Percentiles rank a stretch among this genome's conserved stretches.
Conservation (phyloP, 2,329 filamentous ascomycete genomes). For the Didymella arachidicola region DNA sequence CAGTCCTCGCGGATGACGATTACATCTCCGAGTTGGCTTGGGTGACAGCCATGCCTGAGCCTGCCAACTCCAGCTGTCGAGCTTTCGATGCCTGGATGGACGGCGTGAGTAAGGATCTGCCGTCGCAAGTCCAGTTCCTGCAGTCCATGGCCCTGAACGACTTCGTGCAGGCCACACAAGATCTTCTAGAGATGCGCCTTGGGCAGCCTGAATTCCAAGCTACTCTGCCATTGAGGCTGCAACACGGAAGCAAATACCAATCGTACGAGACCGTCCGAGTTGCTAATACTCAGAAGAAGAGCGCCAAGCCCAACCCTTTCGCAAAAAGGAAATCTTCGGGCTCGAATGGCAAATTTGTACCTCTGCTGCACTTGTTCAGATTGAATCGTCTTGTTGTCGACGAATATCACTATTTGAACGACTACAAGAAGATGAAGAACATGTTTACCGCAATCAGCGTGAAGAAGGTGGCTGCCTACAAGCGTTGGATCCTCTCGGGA, state of each 20-base stretch:
- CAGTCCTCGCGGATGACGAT: conserved; percentile 54
- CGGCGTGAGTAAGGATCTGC: conserved; percentile 54
- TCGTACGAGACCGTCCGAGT: conserved; percentile 25
- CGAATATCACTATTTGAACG: conserved; percentile 67
- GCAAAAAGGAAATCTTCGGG: conserved; percentile 7
- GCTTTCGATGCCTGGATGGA: conserved; percentile 64
- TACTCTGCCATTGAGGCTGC: conserved; percentile 50
- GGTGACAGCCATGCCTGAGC: conserved; percentile 58
- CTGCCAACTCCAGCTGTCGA: conserved; percentile 51
- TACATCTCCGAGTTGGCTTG: conserved; percentile 62
- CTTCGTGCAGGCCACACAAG: conserved; percentile 39
- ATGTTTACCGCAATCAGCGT: conserved; percentile 48
- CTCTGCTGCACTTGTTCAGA: conserved; percentile 65
- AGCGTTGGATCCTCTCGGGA: conserved; percentile 69
- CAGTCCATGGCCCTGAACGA: conserved; percentile 37
- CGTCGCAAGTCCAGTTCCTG: conserved; percentile 52
- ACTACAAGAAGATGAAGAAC: conserved; percentile 43
- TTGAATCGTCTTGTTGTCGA: conserved; percentile 70
- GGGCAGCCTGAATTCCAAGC: conserved; percentile 48
- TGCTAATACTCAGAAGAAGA: conserved; percentile 3
- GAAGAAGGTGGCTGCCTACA: conserved; percentile 57
- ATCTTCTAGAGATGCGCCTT: conserved; percentile 34
- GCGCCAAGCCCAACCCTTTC: background rate
- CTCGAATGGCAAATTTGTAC: conserved; percentile 10
- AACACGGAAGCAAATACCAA: conserved; percentile 46